phyloP scores from a whole-genome alignment of 176 grass and related monocot species.

The Oryza officinalis region DNA sequence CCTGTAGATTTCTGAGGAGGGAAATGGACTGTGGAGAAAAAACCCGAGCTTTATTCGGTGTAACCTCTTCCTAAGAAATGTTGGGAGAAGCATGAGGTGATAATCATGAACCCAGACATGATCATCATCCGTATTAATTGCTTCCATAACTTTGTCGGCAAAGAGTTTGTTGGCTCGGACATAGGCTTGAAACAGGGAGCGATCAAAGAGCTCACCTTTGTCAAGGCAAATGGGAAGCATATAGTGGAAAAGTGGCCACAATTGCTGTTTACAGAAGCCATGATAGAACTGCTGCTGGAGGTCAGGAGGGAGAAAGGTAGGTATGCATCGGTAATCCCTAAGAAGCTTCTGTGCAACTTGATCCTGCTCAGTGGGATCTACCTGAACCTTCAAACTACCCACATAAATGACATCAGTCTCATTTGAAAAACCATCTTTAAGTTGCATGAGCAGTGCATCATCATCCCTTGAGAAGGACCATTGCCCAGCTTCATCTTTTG shows the following conservation, averaged over 20 bases:
- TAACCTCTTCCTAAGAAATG: constrained; percentile 82
- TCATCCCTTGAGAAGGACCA: constrained; percentile 80
- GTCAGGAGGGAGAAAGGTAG: constrained; percentile 79
- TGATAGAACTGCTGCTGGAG: constrained; percentile 82
- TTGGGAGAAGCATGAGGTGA: constrained; percentile 96
- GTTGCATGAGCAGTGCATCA: constrained; percentile 80
- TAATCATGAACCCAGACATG: constrained; percentile 98
- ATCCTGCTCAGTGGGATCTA: constrained; percentile 79
- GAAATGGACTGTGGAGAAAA: constrained; percentile 88
- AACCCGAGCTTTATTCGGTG: constrained; percentile 82
- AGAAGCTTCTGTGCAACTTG: constrained; percentile 77
- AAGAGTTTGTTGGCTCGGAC: constrained; percentile 88
- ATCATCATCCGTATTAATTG: constrained; percentile 92
- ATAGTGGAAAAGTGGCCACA: constrained; percentile 96
- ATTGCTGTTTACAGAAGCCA: constrained; percentile 89
- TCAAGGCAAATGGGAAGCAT: constrained; percentile 93
- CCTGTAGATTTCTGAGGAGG: constrained; percentile 87
- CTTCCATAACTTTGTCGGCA: constrained; percentile 91
- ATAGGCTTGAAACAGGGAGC: constrained; percentile 84
- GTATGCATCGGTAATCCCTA: constrained; percentile 75
- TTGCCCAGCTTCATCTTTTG: constrained; percentile 67
- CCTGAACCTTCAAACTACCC: constrained; percentile 80
- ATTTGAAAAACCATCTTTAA: constrained; percentile 76
- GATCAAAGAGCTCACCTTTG: constrained; percentile 88
- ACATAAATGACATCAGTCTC: constrained; percentile 77